Evolutionary conservation across 345 rosid species (phyloP), one percentile per base, ranked within the genome.

Genomic region (Fremontodendron californicum): DNA sequence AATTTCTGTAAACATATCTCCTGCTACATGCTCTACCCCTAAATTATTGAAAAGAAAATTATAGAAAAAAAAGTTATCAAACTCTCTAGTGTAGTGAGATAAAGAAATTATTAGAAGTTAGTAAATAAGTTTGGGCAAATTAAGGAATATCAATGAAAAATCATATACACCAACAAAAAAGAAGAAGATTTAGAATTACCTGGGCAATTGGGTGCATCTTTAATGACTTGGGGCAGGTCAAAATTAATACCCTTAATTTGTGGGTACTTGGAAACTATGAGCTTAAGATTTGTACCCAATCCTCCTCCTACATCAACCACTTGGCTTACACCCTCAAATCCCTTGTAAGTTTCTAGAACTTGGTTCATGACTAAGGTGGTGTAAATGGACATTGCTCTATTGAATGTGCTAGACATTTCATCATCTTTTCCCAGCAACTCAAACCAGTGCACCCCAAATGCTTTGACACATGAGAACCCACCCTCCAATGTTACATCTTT

Each of bases 291-390:
- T 54, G 63, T 57, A 6, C 86, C 87, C 0, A 69, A 40, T 9
- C 91, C 88, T 0, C 91, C 88, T 0, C 76, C 91, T 16, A 88
- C 84, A 74, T 86, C 89, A 27, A 86, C 81, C 1, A 88, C 43
- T 3, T 80, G 19, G 8, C 4, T 58, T 0, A 85, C 23, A 0
- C 75, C 84, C 10, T 83, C 84, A 74, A 88, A 88, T 10, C 88
- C 88, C 23, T 67, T 60, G 51, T 88, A 88, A 4, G 43, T 57
- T 6, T 74, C 74, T 0, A 88, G 83, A n/a, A 86, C 45, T 61
- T 39, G 82, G n/a, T 78, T 82, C 87, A 85, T 84, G 8, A 74
- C 27, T 0, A 78, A 23, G 1, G 57, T 60, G 6, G 84, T 71
- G 7, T 65, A 54, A 2, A 39, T 69, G 0, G 31, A 18, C 87